phyloP scores from a whole-genome alignment of 306 rosid genomes.

The Rosa chinensis region DNA sequence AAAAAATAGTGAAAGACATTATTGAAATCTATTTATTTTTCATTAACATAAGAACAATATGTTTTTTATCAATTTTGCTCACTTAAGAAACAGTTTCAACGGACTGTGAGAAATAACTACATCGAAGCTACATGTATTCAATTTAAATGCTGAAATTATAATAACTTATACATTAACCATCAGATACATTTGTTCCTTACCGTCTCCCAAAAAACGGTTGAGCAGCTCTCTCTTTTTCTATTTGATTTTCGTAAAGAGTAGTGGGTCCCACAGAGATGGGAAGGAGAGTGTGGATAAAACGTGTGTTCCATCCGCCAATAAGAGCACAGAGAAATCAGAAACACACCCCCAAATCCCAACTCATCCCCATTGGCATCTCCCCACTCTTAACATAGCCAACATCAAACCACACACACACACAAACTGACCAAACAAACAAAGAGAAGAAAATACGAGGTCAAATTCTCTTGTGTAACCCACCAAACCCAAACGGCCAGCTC shows the following conservation, averaged over 20 bases:
- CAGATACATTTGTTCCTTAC: no score
- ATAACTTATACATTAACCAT: no score
- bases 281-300: slow-evolving; percentile 83
- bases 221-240: background rate
- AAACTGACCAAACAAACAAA: background rate
- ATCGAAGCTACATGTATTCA: no score
- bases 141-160: no score
- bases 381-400: background rate
- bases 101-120: no score
- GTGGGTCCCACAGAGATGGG: slow-evolving; percentile 23
- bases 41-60: background rate
- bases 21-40: background rate
- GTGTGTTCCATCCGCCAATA: slow-evolving; percentile 62
- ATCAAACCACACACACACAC: background rate
- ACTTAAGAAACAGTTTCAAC: background rate
- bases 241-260: background rate
- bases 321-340: slow-evolving; percentile 59
- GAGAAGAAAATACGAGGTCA: slow-evolving; percentile 1
- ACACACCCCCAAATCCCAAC: slow-evolving; percentile 11
- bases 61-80: no score
- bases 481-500: background rate
- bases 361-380: background rate
- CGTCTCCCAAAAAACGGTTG: no score
- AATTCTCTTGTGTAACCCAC: slow-evolving; percentile 3
- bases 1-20: background rate